These are phyloP conservation scores for Penicillium sp. DNA, from an alignment of 2,329 filamentous ascomycete species.

Conservation along the genomic window DNA sequence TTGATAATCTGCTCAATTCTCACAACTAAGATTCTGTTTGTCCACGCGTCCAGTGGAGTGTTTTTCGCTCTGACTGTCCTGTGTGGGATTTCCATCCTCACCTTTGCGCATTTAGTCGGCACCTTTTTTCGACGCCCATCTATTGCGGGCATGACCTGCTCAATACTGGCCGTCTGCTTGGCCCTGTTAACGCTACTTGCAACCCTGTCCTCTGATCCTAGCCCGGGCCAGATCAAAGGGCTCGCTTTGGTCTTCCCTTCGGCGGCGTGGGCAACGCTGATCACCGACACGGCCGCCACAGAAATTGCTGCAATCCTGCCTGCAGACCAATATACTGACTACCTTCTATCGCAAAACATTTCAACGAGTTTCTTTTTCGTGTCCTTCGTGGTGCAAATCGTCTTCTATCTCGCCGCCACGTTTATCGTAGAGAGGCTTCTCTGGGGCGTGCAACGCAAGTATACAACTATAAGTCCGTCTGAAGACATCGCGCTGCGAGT, in stretches of 20 bases:
- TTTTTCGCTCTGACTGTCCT: conserved; percentile 72
- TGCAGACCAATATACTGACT: not conserved
- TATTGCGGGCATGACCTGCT: conserved; percentile 76
- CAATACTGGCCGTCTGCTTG: conserved; percentile 68
- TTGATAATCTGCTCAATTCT: conserved; percentile 1
- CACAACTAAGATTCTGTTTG: conserved; percentile 48
- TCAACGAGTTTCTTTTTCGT: conserved; percentile 18
- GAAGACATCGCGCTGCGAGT: conserved; percentile 63
- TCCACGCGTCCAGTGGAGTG: conserved; percentile 59
- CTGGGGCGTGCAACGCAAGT: conserved; percentile 66
- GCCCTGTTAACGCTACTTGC: conserved; percentile 79
- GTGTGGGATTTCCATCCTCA: conserved; percentile 71
- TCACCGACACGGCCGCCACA: conserved; percentile 70
- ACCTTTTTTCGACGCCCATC: conserved; percentile 84
- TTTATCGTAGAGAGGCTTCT: conserved; percentile 66
- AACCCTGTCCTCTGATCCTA: conserved; percentile 50
- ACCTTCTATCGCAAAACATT: not conserved
- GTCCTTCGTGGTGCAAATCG: conserved; percentile 71
- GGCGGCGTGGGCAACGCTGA: conserved; percentile 82
- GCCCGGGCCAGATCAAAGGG: conserved; percentile 57
- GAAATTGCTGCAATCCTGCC: conserved; percentile 53
- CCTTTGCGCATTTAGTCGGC: conserved; percentile 75
- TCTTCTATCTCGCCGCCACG: conserved; percentile 73
- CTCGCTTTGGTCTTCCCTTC: conserved; percentile 77
- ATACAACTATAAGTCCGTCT: conserved; percentile 33